Evolutionary conservation across 169 alveolate species (phyloP).

Genomic region (Eimeria brunetti): DNA sequence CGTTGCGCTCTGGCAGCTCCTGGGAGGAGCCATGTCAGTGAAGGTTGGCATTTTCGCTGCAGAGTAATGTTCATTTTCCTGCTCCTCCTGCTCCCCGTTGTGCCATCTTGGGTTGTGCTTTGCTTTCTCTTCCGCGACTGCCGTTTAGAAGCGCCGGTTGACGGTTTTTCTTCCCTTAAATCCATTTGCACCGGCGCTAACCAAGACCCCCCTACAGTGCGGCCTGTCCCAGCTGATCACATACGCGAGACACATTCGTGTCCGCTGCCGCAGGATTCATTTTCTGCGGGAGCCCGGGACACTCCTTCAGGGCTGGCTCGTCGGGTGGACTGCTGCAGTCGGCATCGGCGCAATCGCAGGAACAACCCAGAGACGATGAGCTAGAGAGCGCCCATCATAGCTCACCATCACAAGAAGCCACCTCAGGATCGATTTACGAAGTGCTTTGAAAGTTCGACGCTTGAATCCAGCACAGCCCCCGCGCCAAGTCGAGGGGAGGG

Average conservation of each 20-base stretch:
- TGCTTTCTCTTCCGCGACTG: conserved; percentile 37
- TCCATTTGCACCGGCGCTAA: conserved; percentile 20
- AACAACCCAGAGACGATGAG: background rate
- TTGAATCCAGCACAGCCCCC: background rate
- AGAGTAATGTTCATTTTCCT: background rate
- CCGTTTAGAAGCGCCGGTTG: background rate
- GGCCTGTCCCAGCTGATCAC: background rate
- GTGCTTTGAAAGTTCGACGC: background rate
- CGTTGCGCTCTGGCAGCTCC: conserved; percentile 68
- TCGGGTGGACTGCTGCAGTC: background rate
- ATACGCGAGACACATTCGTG: background rate
- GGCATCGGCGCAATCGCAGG: background rate
- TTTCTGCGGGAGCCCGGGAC: background rate
- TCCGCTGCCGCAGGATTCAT: background rate
- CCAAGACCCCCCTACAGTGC: background rate
- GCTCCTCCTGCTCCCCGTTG: background rate
- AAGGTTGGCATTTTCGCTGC: background rate
- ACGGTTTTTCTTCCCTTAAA: background rate
- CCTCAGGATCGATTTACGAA: background rate
- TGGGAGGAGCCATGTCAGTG: conserved; percentile 75
- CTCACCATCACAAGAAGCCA: background rate
- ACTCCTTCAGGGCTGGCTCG: background rate
- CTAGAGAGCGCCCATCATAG: background rate
- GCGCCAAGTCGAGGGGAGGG: background rate
- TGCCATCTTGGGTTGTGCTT: background rate